These are phyloP conservation scores for Pseudofabraea citricarpa DNA, from an alignment of 2,329 filamentous ascomycete genomes.

Conservation along the genomic window DNA sequence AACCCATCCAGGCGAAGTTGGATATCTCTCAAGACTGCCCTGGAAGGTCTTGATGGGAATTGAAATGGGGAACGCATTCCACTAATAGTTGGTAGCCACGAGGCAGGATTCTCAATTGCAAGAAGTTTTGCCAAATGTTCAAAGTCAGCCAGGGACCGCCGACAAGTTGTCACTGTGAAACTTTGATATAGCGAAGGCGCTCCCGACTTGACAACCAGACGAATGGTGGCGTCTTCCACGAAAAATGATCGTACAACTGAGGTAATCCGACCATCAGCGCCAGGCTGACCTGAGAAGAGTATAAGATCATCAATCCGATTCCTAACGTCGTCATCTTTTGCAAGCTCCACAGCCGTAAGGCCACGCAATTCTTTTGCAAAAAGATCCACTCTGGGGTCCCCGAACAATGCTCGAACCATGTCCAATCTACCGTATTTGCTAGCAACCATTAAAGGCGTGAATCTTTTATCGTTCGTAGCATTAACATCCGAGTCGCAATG, in stretches of 20 bases:
- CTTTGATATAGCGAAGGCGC: conserved; percentile 76
- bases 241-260: conserved; percentile 95
- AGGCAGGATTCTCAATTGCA: conserved; percentile 85
- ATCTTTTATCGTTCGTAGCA: conserved; percentile 88
- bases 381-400: conserved; percentile 81
- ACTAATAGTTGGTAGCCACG: conserved; percentile 80
- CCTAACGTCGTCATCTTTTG: conserved; percentile 95
- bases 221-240: conserved; percentile 90
- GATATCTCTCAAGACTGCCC: conserved; percentile 79
- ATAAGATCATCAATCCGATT: conserved; percentile 95
- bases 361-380: conserved; percentile 80
- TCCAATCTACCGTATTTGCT: conserved; percentile 97
- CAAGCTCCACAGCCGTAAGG: conserved; percentile 89
- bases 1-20: conserved; percentile 86
- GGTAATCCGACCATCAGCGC: conserved; percentile 75
- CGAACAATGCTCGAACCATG: conserved; percentile 83
- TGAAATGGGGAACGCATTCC: conserved; percentile 85
- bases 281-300: conserved; percentile 69
- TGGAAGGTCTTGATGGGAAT: conserved; percentile 85
- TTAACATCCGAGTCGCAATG: conserved; percentile 94
- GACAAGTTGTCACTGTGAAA: conserved; percentile 91
- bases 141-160: conserved; percentile 83
- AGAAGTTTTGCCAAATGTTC: conserved; percentile 83
- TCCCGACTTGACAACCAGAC: conserved; percentile 90
- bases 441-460: conserved; percentile 95